These are phyloP conservation scores for Gaeumannomyces tritici DNA, from an alignment of 2,329 filamentous ascomycete genomes.

Conservation along the genomic window DNA sequence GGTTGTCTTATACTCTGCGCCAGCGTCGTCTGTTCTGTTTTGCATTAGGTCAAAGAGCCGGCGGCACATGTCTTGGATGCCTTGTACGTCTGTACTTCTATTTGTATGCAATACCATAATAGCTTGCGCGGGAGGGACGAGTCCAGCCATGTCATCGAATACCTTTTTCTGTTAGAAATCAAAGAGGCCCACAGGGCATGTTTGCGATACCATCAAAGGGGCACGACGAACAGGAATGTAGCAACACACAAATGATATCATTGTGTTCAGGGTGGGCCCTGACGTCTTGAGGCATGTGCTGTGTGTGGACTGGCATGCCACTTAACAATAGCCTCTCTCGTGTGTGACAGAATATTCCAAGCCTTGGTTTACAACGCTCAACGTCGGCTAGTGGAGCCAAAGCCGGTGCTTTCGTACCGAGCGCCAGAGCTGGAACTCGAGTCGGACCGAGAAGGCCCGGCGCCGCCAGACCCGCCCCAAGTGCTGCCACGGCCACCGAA, in stretches of 20 bases:
- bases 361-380: slow-evolving; percentile 16
- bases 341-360: not conserved
- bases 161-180: not conserved
- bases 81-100: not conserved
- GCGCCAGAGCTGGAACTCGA: slow-evolving; percentile 28
- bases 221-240: not conserved
- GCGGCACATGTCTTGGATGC: not conserved
- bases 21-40: not conserved
- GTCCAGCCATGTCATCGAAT: not conserved
- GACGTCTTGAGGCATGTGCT: no score
- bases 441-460: slow-evolving; percentile 20
- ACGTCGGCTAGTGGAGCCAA: slow-evolving; percentile 57
- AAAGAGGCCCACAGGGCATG: not conserved
- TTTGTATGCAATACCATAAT: not conserved
- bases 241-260: not conserved
- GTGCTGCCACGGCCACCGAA: slow-evolving; percentile 19
- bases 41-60: not conserved
- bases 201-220: not conserved
- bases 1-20: not conserved
- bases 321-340: no score
- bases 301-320: no score
- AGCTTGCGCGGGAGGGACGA: no score
- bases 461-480: slow-evolving; percentile 23
- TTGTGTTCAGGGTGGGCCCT: no score
- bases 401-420: slow-evolving; percentile 61